Evolutionary conservation across 2,329 filamentous ascomycete genomes (phyloP).

Genomic region (Xylaria sp.): DNA sequence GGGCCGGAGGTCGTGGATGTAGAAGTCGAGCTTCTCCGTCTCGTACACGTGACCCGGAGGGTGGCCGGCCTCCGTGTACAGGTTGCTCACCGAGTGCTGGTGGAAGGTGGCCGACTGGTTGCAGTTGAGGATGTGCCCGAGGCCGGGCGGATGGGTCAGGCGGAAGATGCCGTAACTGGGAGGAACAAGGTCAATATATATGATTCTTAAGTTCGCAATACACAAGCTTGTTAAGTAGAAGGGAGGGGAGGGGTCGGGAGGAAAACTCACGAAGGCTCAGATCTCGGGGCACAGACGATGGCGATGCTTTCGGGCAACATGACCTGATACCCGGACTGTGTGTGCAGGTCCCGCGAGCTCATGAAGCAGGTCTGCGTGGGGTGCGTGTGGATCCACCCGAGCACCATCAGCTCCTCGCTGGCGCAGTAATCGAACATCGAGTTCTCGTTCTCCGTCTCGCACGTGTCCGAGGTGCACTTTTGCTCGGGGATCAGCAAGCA

Average conservation of each 20-base stretch:
- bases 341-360: conserved; percentile 92
- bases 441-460: conserved; percentile 87
- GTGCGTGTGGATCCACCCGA: conserved; percentile 98
- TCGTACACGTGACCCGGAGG: conserved; percentile 72
- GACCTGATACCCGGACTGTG: conserved; percentile 90
- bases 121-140: conserved; percentile 83
- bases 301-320: conserved; percentile 97
- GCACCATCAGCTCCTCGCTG: conserved; percentile 76
- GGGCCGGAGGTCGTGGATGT: conserved; percentile 57
- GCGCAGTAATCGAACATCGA: conserved; percentile 89
- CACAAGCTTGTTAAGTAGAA: not conserved
- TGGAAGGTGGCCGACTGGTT: conserved; percentile 82
- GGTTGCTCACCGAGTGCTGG: conserved; percentile 65
- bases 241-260: not conserved
- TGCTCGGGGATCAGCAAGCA: conserved; percentile 90
- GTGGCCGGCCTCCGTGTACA: conserved; percentile 75
- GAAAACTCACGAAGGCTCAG: conserved; percentile 68
- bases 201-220: no score
- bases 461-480: conserved; percentile 86
- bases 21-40: conserved; percentile 64
- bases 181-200: conserved; percentile 7
- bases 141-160: conserved; percentile 87
- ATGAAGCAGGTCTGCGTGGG: conserved; percentile 97
- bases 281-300: conserved; percentile 90
- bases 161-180: conserved; percentile 86